Evolutionary conservation across 2,329 filamentous ascomycete genomes (phyloP).

Genomic region (Chrysoporthe cubensis): DNA sequence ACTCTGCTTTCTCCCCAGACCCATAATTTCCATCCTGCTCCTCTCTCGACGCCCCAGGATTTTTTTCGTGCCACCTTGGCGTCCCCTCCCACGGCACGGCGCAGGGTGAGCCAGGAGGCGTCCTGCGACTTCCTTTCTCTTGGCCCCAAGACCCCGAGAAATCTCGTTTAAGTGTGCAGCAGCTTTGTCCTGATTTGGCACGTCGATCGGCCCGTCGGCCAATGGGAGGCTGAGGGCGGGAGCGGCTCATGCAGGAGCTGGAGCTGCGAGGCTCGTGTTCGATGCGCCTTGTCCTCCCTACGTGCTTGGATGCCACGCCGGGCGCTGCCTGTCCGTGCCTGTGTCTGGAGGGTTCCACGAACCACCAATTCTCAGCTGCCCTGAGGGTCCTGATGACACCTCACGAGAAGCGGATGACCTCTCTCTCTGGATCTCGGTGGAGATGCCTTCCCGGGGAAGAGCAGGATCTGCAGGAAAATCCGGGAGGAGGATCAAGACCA

Average conservation of each 20-base stretch:
- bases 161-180: slow-evolving; percentile 10
- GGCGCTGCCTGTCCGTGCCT: too few species aligned
- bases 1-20: background rate
- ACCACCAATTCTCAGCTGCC: background rate
- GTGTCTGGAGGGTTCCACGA: background rate
- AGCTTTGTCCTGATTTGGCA: background rate
- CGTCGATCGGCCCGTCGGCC: background rate
- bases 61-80: background rate
- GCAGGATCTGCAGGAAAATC: too few species aligned
- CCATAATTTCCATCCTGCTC: background rate
- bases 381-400: background rate
- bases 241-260: background rate
- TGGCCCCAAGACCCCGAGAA: background rate
- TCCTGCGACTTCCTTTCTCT: background rate
- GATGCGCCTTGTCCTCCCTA: background rate
- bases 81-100: background rate
- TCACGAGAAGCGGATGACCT: background rate
- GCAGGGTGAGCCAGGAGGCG: background rate
- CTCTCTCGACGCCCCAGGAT: background rate
- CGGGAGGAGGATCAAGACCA: too few species aligned
- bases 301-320: background rate
- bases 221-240: background rate
- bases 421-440: background rate
- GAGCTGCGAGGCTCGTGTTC: slow-evolving; percentile 4
- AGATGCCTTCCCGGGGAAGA: background rate